phyloP scores from a whole-genome alignment of 805 yeast species.

The Lipomyces orientalis region DNA sequence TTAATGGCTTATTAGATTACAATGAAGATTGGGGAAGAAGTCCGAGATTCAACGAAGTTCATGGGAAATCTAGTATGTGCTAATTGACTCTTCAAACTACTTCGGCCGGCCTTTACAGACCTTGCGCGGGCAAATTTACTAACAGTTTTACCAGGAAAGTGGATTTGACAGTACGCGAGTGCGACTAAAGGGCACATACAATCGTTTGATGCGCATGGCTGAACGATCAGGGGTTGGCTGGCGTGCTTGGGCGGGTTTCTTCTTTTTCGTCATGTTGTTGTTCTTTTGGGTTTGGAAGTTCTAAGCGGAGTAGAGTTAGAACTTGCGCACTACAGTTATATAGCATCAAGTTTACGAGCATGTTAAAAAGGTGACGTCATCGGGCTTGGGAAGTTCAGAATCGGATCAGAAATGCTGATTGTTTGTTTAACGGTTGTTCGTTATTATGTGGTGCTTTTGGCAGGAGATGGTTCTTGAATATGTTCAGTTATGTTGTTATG shows the following conservation, averaged over 20 bases:
- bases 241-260: slow-evolving; percentile 61
- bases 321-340: neutral
- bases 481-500: neutral
- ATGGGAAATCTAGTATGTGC: slow-evolving; percentile 47
- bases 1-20: slow-evolving; percentile 48
- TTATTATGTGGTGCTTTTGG: neutral
- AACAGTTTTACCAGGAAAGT: slow-evolving; percentile 43
- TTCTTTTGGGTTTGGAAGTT: slow-evolving; percentile 58
- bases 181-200: slow-evolving; percentile 58
- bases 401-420: neutral
- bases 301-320: slow-evolving; percentile 7
- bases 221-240: slow-evolving; percentile 67
- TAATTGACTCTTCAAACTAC: neutral
- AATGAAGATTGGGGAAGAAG: slow-evolving; percentile 67
- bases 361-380: neutral
- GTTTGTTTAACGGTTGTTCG: neutral
- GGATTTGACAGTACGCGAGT: slow-evolving; percentile 56
- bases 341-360: neutral
- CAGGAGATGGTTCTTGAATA: neutral
- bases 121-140: neutral
- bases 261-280: slow-evolving; percentile 55
- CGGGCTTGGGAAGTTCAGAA: neutral
- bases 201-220: slow-evolving; percentile 67
- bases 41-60: slow-evolving; percentile 58
- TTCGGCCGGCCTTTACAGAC: neutral